phyloP scores from a whole-genome alignment of 257 asterid species.

The Coffea canephora region DNA sequence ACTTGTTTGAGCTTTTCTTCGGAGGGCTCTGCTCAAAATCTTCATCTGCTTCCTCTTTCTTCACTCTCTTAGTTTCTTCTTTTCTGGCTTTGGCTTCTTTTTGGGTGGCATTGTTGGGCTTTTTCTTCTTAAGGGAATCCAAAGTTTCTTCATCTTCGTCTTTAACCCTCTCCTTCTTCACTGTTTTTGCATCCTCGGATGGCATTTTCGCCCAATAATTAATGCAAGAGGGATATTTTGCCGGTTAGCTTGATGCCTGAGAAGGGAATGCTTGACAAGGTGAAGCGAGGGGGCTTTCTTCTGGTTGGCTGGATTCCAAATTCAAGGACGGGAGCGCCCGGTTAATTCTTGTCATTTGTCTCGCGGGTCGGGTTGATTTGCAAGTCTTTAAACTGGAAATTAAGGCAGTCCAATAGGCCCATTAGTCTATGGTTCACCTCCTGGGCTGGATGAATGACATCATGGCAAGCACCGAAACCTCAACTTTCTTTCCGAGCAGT shows the following conservation, averaged over 20 bases:
- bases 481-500: too few species aligned
- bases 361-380: not conserved
- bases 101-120: slow-evolving; percentile 29
- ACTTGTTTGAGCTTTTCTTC: slow-evolving; percentile 19
- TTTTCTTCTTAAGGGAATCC: slow-evolving; percentile 36
- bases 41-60: slow-evolving; percentile 50
- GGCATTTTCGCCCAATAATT: slow-evolving; percentile 26
- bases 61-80: slow-evolving; percentile 21
- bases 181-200: slow-evolving; percentile 23
- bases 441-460: not conserved
- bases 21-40: slow-evolving; percentile 39
- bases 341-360: not conserved
- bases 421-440: not conserved
- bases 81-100: slow-evolving; percentile 33
- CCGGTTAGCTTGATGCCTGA: not conserved
- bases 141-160: slow-evolving; percentile 36
- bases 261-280: not conserved
- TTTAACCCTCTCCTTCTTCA: slow-evolving; percentile 37
- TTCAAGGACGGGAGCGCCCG: not conserved
- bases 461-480: too few species aligned
- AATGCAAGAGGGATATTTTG: not conserved
- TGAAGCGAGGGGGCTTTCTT: slow-evolving; percentile 6
- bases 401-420: not conserved
- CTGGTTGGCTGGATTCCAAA: not conserved
- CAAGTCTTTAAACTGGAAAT: not conserved